Conservation (phyloP, 73 alveolate genomes). For the Paramecium sonneborni region DNA sequence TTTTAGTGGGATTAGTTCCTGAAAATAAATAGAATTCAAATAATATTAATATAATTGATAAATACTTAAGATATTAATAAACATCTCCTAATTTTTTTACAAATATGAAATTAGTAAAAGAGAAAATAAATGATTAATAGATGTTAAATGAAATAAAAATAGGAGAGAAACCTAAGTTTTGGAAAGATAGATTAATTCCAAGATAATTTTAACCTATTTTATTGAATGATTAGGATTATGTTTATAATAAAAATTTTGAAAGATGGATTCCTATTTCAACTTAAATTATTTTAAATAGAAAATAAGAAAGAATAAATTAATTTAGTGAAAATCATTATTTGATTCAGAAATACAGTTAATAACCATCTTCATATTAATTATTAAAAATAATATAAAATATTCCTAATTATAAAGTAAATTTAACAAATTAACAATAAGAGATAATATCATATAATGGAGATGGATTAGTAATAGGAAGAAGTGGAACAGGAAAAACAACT, state of each 20-base stretch:
- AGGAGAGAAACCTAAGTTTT: background rate
- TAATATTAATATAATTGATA: background rate
- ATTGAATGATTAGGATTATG: background rate
- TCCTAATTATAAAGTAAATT: conserved; percentile 67
- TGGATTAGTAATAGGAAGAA: conserved; percentile 83
- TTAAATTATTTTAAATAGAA: background rate
- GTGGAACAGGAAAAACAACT: conserved; percentile 95
- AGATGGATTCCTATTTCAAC: background rate
- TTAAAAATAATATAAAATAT: conserved; percentile 60
- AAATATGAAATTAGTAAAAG: background rate
- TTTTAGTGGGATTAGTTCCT: background rate
- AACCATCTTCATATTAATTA: conserved; percentile 58
- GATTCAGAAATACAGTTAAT: conserved; percentile 37
- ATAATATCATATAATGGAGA: conserved; percentile 74
- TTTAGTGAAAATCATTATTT: conserved; percentile 16
- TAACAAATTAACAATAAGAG: conserved; percentile 70
- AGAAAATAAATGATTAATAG: background rate
- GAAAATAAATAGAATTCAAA: background rate
- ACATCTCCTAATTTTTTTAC: background rate
- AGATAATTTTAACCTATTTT: background rate
- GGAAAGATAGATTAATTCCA: background rate
- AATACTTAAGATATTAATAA: background rate
- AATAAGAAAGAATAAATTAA: background rate
- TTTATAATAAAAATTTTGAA: background rate
- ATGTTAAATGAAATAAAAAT: background rate